Evolutionary conservation across 2,329 filamentous ascomycete genomes (phyloP).

Genomic region (Trichoderma sp.): DNA sequence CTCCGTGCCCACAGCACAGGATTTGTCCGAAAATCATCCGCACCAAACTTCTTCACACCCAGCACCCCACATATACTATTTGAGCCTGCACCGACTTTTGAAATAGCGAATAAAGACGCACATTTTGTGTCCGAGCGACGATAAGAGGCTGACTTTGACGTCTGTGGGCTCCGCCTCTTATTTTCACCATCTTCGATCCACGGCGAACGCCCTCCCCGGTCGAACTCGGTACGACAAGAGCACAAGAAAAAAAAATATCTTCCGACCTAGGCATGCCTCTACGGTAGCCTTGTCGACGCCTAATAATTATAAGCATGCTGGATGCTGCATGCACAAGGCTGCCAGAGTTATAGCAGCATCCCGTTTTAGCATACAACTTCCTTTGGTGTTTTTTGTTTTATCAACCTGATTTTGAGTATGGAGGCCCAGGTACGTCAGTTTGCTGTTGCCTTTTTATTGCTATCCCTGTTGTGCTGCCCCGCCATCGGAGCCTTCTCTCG

Average conservation of each 20-base stretch:
- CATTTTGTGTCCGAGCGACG: conserved; percentile 29
- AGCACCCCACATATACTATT: conserved; percentile 44
- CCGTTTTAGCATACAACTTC: conserved; percentile 30
- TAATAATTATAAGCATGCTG: conserved; percentile 47
- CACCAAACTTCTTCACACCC: conserved; percentile 25
- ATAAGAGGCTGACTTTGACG: conserved; percentile 12
- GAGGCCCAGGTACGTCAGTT: conserved; percentile 51
- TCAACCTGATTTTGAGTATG: conserved; percentile 43
- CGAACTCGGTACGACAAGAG: conserved; percentile 25
- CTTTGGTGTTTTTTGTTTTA: conserved; percentile 27
- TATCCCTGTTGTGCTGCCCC: conserved; percentile 20
- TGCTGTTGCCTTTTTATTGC: not conserved
- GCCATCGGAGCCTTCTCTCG: conserved; percentile 17
- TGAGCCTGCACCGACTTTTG: conserved; percentile 48
- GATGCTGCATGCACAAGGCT: conserved; percentile 48
- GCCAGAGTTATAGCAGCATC: conserved; percentile 51
- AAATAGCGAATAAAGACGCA: conserved; percentile 47
- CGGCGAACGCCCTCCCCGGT: conserved; percentile 27
- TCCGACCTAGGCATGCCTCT: conserved; percentile 46
- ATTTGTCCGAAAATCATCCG: conserved; percentile 40
- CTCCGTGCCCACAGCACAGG: conserved; percentile 32
- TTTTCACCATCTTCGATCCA: not conserved
- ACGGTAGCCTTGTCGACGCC: conserved; percentile 46
- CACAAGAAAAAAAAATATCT: conserved; percentile 19
- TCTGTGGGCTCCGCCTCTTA: not conserved